phyloP scores from a whole-genome alignment of 108 stramenopile genomes.

The Nannochloropsis gaditana region DNA sequence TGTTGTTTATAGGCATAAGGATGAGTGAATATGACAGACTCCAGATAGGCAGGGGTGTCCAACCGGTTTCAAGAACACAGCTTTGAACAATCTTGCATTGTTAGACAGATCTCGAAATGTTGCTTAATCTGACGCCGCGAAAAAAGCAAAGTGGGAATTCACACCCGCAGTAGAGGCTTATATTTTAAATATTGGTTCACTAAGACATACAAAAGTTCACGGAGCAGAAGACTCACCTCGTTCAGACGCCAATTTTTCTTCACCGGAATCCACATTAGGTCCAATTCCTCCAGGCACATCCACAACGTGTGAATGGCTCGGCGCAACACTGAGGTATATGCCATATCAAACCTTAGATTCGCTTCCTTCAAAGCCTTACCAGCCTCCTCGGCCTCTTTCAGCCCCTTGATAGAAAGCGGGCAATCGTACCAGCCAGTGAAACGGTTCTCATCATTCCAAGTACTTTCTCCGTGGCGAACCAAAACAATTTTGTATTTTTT shows the following conservation, averaged over 20 bases:
- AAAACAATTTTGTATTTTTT: slow-evolving; percentile 10
- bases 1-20: background rate
- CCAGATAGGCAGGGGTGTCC: too few species aligned
- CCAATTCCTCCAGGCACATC: slow-evolving; percentile 64
- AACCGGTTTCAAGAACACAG: too few species aligned
- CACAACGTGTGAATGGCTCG: slow-evolving; percentile 51
- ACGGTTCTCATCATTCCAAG: slow-evolving; percentile 86
- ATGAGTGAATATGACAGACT: too few species aligned
- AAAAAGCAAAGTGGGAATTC: too few species aligned
- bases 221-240: slow-evolving; percentile 70
- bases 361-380: slow-evolving; percentile 64
- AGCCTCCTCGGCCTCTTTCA: slow-evolving; percentile 70
- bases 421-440: slow-evolving; percentile 94
- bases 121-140: too few species aligned
- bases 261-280: slow-evolving; percentile 87
- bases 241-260: slow-evolving; percentile 83
- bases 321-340: slow-evolving; percentile 78
- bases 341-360: slow-evolving; percentile 82
- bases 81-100: too few species aligned
- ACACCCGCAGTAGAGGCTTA: too few species aligned
- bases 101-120: too few species aligned
- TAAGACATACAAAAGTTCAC: too few species aligned
- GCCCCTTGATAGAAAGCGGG: slow-evolving; percentile 74
- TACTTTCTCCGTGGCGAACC: slow-evolving; percentile 88
- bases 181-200: too few species aligned